Evolutionary conservation across 331 rosid genomes (phyloP).

Genomic region (Malus hybrid): DNA sequence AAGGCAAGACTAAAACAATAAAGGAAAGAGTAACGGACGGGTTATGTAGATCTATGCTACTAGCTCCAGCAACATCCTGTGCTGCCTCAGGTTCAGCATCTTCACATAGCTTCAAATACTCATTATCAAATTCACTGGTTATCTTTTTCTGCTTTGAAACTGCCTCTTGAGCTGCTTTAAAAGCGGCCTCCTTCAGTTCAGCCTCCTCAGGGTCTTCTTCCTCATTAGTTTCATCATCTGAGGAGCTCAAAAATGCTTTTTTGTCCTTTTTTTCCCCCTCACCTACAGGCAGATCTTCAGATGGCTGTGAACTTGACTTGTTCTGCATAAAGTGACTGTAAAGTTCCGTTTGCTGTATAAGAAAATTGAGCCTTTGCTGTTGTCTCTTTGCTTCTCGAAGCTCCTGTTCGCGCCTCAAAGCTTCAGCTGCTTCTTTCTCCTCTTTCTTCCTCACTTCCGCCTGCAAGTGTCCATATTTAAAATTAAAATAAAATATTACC

Average conservation of each 20-base stretch:
- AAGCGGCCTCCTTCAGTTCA: slow-evolving; percentile 85
- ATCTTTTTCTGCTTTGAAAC: slow-evolving; percentile 81
- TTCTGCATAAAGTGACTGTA: slow-evolving; percentile 99
- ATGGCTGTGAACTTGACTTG: slow-evolving; percentile 64
- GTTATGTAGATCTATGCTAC: slow-evolving; percentile 79
- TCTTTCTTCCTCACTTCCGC: slow-evolving; percentile 86
- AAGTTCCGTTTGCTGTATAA: slow-evolving; percentile 94
- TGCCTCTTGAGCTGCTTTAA: slow-evolving; percentile 99
- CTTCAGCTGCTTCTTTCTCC: slow-evolving; percentile 98
- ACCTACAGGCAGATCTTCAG: slow-evolving; percentile 48
- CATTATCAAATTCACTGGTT: slow-evolving; percentile 80
- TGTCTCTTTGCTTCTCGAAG: slow-evolving; percentile 98
- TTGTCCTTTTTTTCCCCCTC: slow-evolving; percentile 47
- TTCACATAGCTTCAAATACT: slow-evolving; percentile 78
- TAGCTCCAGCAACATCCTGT: slow-evolving; percentile 83
- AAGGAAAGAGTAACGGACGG: slow-evolving; percentile 54
- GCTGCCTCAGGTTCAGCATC: slow-evolving; percentile 54
- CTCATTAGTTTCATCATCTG: slow-evolving; percentile 39
- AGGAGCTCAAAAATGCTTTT: slow-evolving; percentile 34
- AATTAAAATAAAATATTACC: not conserved
- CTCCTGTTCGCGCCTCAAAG: slow-evolving; percentile 92
- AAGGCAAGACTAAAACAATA: slow-evolving; percentile 1
- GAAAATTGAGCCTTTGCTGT: slow-evolving; percentile 96
- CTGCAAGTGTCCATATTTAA: slow-evolving; percentile 27
- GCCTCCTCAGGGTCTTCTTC: slow-evolving; percentile 90